phyloP scores from a whole-genome alignment of 768 basidiomycete genomes.

The Rhizopogon roseolus region DNA sequence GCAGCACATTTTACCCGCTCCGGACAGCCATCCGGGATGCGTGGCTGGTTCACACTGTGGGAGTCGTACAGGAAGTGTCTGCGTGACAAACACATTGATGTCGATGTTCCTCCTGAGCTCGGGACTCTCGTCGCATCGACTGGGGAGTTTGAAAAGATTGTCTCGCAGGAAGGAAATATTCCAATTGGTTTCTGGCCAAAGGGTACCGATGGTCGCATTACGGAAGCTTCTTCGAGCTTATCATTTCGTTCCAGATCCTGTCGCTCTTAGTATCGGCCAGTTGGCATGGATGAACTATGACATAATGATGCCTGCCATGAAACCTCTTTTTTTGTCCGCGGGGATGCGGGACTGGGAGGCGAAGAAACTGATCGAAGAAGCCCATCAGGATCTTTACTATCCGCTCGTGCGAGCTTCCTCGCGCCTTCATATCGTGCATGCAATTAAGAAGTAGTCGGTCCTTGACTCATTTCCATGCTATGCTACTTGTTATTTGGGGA shows the following conservation, averaged over 20 bases:
- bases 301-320: constrained; percentile 56
- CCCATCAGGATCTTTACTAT: constrained; percentile 63
- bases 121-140: constrained; percentile 43
- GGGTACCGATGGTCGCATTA: constrained; percentile 27
- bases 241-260: constrained; percentile 38
- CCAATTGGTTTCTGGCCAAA: constrained; percentile 69
- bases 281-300: constrained; percentile 74
- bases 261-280: constrained; percentile 60
- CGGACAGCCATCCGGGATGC: constrained; percentile 33
- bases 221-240: constrained; percentile 3
- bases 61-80: constrained; percentile 57
- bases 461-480: background rate
- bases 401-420: constrained; percentile 46
- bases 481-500: constrained; percentile 12
- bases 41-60: constrained; percentile 64
- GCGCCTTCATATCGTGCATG: constrained; percentile 58
- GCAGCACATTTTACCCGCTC: constrained; percentile 30
- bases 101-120: constrained; percentile 53
- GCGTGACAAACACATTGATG: constrained; percentile 46
- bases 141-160: constrained; percentile 51
- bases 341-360: constrained; percentile 52
- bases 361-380: constrained; percentile 52
- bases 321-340: constrained; percentile 50
- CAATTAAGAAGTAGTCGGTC: constrained; percentile 27
- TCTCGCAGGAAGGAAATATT: constrained; percentile 51